phyloP scores from a whole-genome alignment of 306 rosid genomes.

The Corylus avellana region DNA sequence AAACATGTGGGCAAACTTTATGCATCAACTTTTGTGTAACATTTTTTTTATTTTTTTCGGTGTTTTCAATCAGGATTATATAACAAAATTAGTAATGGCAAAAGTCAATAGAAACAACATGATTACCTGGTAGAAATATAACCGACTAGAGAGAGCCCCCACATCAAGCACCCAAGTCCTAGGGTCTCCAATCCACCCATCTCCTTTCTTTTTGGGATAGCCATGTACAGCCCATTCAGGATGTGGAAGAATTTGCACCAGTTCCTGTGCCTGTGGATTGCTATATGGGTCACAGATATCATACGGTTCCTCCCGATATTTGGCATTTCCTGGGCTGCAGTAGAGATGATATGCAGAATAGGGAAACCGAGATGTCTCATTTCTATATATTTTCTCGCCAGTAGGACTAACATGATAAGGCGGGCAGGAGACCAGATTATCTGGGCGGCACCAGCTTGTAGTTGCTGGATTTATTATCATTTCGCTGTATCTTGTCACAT shows the following conservation, averaged over 20 bases:
- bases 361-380: conserved; percentile 55
- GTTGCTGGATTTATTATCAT: conserved; percentile 57
- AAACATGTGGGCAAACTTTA: background rate
- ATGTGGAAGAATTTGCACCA: conserved; percentile 63
- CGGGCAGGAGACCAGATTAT: conserved; percentile 50
- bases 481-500: conserved; percentile 56
- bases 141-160: conserved; percentile 46
- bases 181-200: conserved; percentile 60
- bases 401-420: conserved; percentile 43
- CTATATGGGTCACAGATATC: conserved; percentile 63
- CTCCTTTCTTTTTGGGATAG: conserved; percentile 51
- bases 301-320: conserved; percentile 43
- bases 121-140: conserved; percentile 58
- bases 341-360: conserved; percentile 58
- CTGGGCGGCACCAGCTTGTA: conserved; percentile 39
- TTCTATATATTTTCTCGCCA: conserved; percentile 46
- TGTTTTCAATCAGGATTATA: background rate
- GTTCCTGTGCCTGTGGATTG: conserved; percentile 60
- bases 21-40: background rate
- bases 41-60: background rate
- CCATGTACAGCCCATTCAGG: conserved; percentile 62
- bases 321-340: conserved; percentile 54
- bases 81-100: background rate
- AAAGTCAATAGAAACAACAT: background rate
- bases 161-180: conserved; percentile 65